Percentiles rank a stretch among this genome's conserved stretches.
Conservation (phyloP, 1,284 basidiomycete species). For the Anthracocystis walkeri region DNA sequence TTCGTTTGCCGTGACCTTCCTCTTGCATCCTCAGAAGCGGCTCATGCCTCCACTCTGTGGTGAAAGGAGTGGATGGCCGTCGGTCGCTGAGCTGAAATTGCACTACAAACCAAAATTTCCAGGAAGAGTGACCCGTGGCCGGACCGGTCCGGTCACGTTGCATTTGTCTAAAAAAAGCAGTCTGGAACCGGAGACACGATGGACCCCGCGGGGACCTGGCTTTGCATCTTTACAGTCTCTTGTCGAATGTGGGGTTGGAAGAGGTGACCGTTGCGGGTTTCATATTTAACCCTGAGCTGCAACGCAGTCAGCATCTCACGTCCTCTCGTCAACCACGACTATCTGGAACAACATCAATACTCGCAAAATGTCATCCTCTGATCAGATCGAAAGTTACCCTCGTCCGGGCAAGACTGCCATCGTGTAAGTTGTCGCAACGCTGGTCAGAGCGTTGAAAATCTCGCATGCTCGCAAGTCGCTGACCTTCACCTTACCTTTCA, state of each 20-base stretch:
- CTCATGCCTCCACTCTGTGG: too few species aligned
- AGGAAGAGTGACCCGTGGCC: constrained; percentile 22
- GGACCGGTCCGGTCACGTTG: constrained; percentile 21
- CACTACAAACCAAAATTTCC: neutral
- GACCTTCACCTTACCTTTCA: neutral
- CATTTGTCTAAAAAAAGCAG: neutral
- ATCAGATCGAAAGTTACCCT: constrained; percentile 46
- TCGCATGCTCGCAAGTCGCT: neutral
- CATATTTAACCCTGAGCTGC: neutral
- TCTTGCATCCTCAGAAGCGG: too few species aligned
- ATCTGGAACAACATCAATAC: neutral
- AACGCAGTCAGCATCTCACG: neutral
- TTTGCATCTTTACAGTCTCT: neutral
- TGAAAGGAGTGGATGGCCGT: too few species aligned
- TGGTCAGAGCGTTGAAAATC: neutral
- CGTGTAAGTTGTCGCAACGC: constrained; percentile 39
- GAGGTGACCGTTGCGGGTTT: neutral
- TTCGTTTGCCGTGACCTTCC: too few species aligned
- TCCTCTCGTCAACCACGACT: neutral
- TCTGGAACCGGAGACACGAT: constrained; percentile 4
- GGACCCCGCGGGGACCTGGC: constrained; percentile 27
- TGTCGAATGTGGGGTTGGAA: neutral
- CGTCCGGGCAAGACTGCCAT: constrained; percentile 56
- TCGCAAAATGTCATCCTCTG: constrained; percentile 25
- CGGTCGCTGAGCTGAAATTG: too few species aligned